A percentile compares a stretch with the other conserved stretches of the same genome.
phyloP scores from a whole-genome alignment of 495 filamentous ascomycete genomes.

The Durotheca rogersii region DNA sequence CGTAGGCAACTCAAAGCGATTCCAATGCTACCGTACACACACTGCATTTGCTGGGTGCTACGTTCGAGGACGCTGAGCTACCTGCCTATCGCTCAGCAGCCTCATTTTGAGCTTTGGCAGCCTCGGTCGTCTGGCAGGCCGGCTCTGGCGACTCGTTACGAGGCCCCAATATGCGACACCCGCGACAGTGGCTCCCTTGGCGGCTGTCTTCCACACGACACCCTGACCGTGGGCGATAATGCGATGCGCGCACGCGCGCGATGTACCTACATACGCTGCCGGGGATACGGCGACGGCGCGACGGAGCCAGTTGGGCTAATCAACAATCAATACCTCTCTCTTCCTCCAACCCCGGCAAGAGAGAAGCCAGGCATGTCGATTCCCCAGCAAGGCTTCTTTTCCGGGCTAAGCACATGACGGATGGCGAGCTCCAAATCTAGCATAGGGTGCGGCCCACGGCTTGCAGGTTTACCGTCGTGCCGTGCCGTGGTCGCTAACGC shows the following conservation, averaged over 20 bases:
- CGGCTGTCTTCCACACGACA: no score
- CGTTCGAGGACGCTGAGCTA: slow-evolving; percentile 20
- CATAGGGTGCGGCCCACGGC: slow-evolving; percentile 12
- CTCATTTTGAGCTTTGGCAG: slow-evolving; percentile 33
- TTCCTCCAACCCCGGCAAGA: no score
- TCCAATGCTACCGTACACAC: slow-evolving; percentile 30
- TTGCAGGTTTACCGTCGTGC: slow-evolving; percentile 16
- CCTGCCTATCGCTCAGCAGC: slow-evolving; percentile 19
- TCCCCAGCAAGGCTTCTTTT: slow-evolving; percentile 12
- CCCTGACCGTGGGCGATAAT: no score
- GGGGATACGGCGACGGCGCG: no score
- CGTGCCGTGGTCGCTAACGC: slow-evolving; percentile 12
- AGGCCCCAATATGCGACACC: no score
- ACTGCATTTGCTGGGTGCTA: slow-evolving; percentile 25
- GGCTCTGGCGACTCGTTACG: not conserved
- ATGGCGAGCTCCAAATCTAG: slow-evolving; percentile 13
- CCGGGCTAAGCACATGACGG: slow-evolving; percentile 11
- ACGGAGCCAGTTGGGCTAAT: not conserved
- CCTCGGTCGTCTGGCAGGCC: no score
- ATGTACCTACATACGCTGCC: no score
- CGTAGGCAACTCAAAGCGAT: slow-evolving; percentile 29
- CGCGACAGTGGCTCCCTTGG: no score
- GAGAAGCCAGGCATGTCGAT: slow-evolving; percentile 9
- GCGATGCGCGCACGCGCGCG: no score
- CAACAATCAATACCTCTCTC: no score